Base-by-base conservation (phyloP, 2,329 filamentous ascomycete species). In the Parascedosporium putredinis region DNA sequence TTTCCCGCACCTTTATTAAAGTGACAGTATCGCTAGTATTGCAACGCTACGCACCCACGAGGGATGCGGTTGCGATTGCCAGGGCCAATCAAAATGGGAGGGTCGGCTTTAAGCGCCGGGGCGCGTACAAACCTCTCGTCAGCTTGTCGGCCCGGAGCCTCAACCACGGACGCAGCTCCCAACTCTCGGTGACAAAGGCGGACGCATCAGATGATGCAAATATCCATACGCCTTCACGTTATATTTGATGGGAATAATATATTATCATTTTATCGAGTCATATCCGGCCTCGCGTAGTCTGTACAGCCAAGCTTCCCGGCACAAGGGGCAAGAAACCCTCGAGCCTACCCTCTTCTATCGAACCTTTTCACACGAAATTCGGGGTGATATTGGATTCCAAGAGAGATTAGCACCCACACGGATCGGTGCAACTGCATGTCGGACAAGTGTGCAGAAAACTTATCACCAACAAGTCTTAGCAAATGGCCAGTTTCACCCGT, bases 61-160 rank as follows among this genome's bases (percentile, higher is more conserved):
- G 38, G n/a, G 18, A 16, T 43, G 47, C 34, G 34, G 24, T 16
- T 49, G 47, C 47, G 47, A 49, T 22, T 49, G 47, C 47, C 18
- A 36, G 36, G 27, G n/a, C 47, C 47, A 49, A 49, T 49, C 47
- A 49, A 5, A 25, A 31, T 29, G 5, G 8, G 8, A 5, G 18
- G n/a, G 34, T 31, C 46, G 22, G 33, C 31, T 29, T 22, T 43
- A 42, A 49, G 47, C 47, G 47, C 47, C 47, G 24, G 25, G 14
- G 36, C 24, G 24, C 27, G 43, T 38, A 42, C 25, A 14, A 40
- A 48, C 46, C 36, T 48, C 46, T 38, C 20, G 25, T 42, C 33
- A 8, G 29, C n/a, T 8, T 47, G 10, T 33, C 27, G 8, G n/a
- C 31, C 27, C 46, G 18, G 8, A 18, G 22, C 20, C 18, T 48